Evolutionary conservation across 208 protist species (phyloP).

Genomic region (Leishmania lainsoni): DNA sequence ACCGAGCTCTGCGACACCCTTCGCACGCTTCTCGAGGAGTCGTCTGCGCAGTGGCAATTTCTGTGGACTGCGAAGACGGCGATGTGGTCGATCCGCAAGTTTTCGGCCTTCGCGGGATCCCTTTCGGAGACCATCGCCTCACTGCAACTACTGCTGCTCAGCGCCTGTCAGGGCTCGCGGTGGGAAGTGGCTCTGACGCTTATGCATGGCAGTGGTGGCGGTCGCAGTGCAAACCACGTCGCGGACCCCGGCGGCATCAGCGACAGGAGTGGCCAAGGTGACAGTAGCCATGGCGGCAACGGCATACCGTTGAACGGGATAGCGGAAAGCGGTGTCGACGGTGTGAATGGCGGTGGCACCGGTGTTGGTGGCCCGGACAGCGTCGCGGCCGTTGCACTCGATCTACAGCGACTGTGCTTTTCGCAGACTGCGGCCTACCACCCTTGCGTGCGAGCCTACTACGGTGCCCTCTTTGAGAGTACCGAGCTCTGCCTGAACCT

Average conservation of each 20-base stretch:
- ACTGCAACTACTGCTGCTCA: constrained; percentile 77
- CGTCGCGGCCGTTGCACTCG: constrained; percentile 16
- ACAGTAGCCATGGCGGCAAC: background rate
- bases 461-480: constrained; percentile 36
- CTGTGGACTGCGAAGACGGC: constrained; percentile 7
- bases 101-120: constrained; percentile 16
- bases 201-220: constrained; percentile 15
- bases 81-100: background rate
- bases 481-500: constrained; percentile 26
- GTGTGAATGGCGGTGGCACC: background rate
- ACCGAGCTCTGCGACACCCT: constrained; percentile 44
- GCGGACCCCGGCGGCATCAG: background rate
- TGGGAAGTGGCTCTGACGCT: constrained; percentile 32
- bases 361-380: background rate
- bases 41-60: constrained; percentile 33
- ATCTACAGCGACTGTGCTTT: constrained; percentile 36
- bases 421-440: constrained; percentile 37
- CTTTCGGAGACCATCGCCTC: constrained; percentile 63
- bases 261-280: background rate
- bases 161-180: constrained; percentile 49
- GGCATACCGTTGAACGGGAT: background rate
- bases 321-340: background rate
- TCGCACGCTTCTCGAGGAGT: constrained; percentile 44
- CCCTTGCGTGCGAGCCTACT: constrained; percentile 38
- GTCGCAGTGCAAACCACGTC: background rate